Base-by-base conservation (phyloP, 495 filamentous ascomycete genomes). In the Penicillium coprophilum region DNA sequence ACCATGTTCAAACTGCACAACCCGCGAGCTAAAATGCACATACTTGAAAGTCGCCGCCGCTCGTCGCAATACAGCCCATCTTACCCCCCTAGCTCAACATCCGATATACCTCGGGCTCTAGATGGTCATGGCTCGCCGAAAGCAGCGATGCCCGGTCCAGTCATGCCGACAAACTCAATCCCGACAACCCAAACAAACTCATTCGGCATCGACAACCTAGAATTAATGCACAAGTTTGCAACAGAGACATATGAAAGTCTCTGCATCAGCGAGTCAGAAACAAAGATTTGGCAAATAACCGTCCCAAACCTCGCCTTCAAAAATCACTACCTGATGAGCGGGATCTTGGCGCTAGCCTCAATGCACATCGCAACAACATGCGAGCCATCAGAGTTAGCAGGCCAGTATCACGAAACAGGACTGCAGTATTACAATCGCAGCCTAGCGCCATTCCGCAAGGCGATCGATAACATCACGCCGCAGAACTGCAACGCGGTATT, bases 291-390 rank as follows among this genome's bases (percentile, higher is more conserved):
- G 70, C 62, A 69, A 58, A 60, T 55, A 9, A 64, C 67, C 41
- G 64, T 81, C 4, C 78, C 78, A 3, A 65, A 64, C 7, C 60
- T 77, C 20, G 80, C 75, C 0, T 63, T 81, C 11, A 48, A 57
- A 12, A 74, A 78, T 49, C 68, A 73, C 24, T 82, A 77, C 59
- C 66, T 83, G 34, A 78, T 83, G 74, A 71, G 77, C 19, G 72
- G 79, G 17, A 76, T 84, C 23, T 66, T 84, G 39, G 71, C 77
- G 15, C 57, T 83, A 15, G 77, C 77, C 6, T 73, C 80, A 10
- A 63, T 84, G 24, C 80, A 84, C 53, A 68, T 81, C 3, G 80
- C 80, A 11, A 59, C 62, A 8, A 61, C 61, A 0, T 45, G 23
- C 21, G 15, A 39, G 6, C 53, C 73, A 60, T 46, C 69, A 56